Conservation (phyloP, 495 filamentous ascomycete species). For the Achaetomiella virescens region DNA sequence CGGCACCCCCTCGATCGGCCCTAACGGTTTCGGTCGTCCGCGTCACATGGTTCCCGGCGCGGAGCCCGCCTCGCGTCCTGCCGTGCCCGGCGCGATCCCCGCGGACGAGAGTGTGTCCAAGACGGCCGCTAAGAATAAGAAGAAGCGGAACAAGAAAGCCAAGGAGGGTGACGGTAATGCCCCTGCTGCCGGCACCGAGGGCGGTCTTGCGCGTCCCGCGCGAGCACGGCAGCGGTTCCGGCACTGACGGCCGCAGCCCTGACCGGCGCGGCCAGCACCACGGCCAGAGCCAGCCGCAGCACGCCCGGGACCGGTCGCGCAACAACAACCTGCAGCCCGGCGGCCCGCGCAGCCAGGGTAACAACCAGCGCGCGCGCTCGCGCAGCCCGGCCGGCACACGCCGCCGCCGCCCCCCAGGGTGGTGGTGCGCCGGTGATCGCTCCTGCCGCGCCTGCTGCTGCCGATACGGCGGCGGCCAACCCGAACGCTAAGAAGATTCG, state of each 20-base stretch:
- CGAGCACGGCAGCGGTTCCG: slow-evolving; percentile 32
- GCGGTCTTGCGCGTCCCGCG: slow-evolving; percentile 38
- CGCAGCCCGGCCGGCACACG: slow-evolving; percentile 33
- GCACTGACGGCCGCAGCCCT: slow-evolving; percentile 55
- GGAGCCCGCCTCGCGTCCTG: slow-evolving; percentile 38
- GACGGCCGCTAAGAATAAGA: slow-evolving; percentile 94
- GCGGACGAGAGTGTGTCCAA: slow-evolving; percentile 65
- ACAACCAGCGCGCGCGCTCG: slow-evolving; percentile 35
- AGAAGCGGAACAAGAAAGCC: slow-evolving; percentile 94
- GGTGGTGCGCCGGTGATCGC: slow-evolving; percentile 12
- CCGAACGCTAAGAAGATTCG: slow-evolving; percentile 78
- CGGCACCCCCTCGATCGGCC: slow-evolving; percentile 56
- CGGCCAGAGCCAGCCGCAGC: slow-evolving; percentile 23
- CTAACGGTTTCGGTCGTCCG: slow-evolving; percentile 74
- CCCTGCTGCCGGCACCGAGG: slow-evolving; percentile 20
- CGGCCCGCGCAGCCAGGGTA: slow-evolving; percentile 35
- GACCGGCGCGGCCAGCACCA: slow-evolving; percentile 49
- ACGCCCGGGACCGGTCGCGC: slow-evolving; percentile 51
- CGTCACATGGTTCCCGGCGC: slow-evolving; percentile 51
- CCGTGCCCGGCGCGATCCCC: slow-evolving; percentile 72
- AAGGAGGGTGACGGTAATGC: slow-evolving; percentile 58
- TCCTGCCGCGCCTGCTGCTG: slow-evolving; percentile 37
- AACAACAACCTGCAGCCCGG: slow-evolving; percentile 26
- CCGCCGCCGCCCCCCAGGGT: neutral
- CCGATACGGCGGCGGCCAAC: slow-evolving; percentile 34